A percentile compares a stretch with the other conserved stretches of the same genome.
Evolutionary conservation across 176 grass and related monocot genomes (phyloP).

Genomic region (Oryza punctata): DNA sequence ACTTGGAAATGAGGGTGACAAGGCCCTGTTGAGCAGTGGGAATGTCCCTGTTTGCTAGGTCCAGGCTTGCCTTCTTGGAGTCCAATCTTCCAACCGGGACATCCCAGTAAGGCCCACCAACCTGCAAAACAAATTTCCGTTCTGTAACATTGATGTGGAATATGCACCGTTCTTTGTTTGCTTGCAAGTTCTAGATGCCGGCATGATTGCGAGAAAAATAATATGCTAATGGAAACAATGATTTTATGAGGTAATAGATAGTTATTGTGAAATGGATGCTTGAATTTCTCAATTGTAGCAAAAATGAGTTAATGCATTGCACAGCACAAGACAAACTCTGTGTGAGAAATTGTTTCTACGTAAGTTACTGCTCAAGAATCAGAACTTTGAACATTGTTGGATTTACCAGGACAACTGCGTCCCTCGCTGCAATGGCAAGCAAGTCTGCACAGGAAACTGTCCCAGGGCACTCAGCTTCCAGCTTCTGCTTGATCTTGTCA

Average conservation of each 20-base stretch:
- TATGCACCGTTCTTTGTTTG: background rate
- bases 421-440: constrained; percentile 88
- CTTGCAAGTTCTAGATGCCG: background rate
- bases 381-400: background rate
- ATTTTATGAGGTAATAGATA: background rate
- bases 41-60: constrained; percentile 82
- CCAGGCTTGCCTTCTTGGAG: constrained; percentile 79
- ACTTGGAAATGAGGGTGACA: constrained; percentile 81
- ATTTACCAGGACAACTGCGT: constrained; percentile 71
- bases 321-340: background rate
- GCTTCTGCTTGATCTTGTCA: constrained; percentile 85
- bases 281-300: background rate
- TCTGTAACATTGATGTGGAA: background rate
- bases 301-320: background rate
- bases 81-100: constrained; percentile 91
- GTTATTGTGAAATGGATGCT: background rate
- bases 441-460: constrained; percentile 90
- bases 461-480: constrained; percentile 86
- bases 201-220: background rate
- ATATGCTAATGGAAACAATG: background rate
- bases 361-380: background rate
- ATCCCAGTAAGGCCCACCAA: constrained; percentile 96
- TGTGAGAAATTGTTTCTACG: background rate
- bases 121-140: constrained; percentile 37
- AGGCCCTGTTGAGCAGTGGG: constrained; percentile 81